Conservation (phyloP, 78 protist species). For the Dictyostelium intermedium region DNA sequence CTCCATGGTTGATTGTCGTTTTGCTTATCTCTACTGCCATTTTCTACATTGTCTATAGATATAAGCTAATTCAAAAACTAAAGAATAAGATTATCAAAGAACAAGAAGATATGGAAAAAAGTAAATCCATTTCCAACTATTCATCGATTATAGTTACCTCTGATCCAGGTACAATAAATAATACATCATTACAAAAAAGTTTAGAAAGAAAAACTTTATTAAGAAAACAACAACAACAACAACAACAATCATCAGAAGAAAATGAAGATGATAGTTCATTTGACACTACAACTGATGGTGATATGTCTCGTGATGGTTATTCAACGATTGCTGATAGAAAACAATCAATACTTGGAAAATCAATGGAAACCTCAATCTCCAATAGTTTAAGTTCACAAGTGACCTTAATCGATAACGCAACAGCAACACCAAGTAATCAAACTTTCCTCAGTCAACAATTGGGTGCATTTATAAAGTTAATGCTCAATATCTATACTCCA, state of each 20-base stretch:
- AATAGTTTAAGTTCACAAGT: not conserved
- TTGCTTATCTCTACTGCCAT: not conserved
- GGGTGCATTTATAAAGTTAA: conserved; percentile 34
- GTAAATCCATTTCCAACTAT: conserved; percentile 1
- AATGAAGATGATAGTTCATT: not conserved
- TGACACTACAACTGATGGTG: not conserved
- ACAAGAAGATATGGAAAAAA: not conserved
- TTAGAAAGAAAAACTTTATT: not conserved
- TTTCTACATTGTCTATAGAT: not conserved
- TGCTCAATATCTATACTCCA: conserved; percentile 41
- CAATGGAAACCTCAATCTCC: not conserved
- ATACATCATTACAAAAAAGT: not conserved
- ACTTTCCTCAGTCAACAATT: conserved; percentile 27
- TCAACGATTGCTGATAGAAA: not conserved
- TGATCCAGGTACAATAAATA: not conserved
- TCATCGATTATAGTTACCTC: not conserved
- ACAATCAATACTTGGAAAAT: not conserved
- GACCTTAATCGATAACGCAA: not conserved
- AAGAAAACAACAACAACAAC: not conserved
- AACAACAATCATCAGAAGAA: not conserved
- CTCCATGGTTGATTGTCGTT: not conserved
- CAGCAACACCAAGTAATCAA: not conserved
- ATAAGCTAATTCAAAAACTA: not conserved
- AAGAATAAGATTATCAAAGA: not conserved
- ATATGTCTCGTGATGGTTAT: not conserved